Base-by-base conservation (phyloP, 139 green algal species). In the Tetradesmus lagerheimii region DNA sequence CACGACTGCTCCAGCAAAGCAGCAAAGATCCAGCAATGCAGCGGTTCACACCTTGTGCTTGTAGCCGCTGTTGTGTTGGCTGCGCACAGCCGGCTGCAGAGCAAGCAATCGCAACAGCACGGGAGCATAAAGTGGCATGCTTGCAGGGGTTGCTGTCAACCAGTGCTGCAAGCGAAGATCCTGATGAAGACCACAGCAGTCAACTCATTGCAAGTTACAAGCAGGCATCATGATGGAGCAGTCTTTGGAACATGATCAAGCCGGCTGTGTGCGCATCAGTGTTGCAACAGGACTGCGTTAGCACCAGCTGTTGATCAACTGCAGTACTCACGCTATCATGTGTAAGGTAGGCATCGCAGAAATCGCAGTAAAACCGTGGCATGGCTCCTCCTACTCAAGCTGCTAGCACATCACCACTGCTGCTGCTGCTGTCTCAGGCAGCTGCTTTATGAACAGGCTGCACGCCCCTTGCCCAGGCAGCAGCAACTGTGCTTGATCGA, bases 11-110 rank as follows among this genome's bases (percentile, higher is more conserved):
- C 53, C 53, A 23, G 47, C n/a, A n/a, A n/a, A n/a, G n/a, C n/a
- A n/a, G n/a, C n/a, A n/a, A n/a, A n/a, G n/a, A n/a, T n/a, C n/a
- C n/a, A n/a, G n/a, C n/a, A 62, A 62, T 20, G 47, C 47, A 20
- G 12, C 20, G 47, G 18, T 50, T 16, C 83, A 38, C 41, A 96
- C 94, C 95, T 99, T 99, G 92, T 99, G 97, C 93, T 99, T 99
- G 93, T 98, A 99, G 4, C 97, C 97, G 0, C 93, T 92, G 91
- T 99, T 99, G 92, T 99, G 97, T 90, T 99, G 97, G 85, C 98
- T 98, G 11, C 97, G 88, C n/a, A 99, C 97, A n/a, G 97, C 93
- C 15, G 96, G 95, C 96, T 99, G 95, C 71, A 67, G 45, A 89
- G 79, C 41, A 47, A 37, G 79, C 1, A 20, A 38, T 39, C 20